Conservation (phyloP, 345 rosid genomes). For the Salix viminalis region DNA sequence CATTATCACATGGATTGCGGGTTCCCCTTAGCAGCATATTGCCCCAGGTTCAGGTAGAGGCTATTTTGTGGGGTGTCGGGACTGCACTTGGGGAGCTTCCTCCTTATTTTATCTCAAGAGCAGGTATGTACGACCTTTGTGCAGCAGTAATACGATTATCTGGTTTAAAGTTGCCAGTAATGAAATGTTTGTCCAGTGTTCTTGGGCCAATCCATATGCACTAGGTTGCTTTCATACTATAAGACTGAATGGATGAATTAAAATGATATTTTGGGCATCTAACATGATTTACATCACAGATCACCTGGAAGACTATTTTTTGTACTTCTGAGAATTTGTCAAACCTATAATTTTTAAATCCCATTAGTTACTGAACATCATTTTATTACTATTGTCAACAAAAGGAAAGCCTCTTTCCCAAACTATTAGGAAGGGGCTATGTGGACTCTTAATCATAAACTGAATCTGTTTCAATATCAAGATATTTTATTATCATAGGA, state of each 20-base stretch:
- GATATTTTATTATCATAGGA: neutral
- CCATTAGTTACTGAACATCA: neutral
- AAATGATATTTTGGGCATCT: neutral
- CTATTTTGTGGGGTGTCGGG: constrained; percentile 91
- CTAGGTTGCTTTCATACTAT: neutral
- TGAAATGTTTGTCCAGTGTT: neutral
- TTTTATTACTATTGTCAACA: neutral
- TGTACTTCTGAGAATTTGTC: neutral
- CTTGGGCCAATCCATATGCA: neutral
- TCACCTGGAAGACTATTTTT: neutral
- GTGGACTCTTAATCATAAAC: too few relatives aligned
- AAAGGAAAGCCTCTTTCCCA: neutral
- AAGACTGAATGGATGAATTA: neutral
- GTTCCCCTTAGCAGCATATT: constrained; percentile 84
- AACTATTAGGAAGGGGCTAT: neutral
- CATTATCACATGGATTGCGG: constrained; percentile 51
- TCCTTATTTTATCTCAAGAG: constrained; percentile 97
- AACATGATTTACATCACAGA: neutral
- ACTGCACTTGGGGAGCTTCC: constrained; percentile 99
- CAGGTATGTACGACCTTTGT: constrained; percentile 44
- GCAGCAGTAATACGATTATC: neutral
- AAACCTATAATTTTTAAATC: neutral
- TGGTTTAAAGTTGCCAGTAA: neutral
- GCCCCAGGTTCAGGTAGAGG: constrained; percentile 92
- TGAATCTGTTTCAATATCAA: neutral